Evolutionary conservation across 306 rosid species (phyloP).

Genomic region (Geum urbanum): DNA sequence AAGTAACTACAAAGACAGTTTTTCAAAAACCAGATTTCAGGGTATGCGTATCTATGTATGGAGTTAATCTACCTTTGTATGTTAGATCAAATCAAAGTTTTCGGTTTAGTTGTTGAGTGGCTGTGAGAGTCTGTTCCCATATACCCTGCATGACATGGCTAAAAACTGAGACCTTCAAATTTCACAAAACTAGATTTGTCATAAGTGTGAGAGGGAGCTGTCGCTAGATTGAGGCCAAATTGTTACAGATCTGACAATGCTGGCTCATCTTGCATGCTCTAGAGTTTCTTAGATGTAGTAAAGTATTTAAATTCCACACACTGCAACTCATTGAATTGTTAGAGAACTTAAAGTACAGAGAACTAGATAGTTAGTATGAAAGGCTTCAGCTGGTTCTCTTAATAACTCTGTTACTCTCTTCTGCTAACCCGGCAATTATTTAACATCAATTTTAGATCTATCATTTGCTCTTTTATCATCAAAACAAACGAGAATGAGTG

Average conservation of each 20-base stretch:
- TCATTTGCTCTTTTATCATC: conserved; percentile 24
- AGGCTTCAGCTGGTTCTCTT: background rate
- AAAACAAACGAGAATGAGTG: conserved; percentile 57
- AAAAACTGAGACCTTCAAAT: background rate
- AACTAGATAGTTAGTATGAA: background rate
- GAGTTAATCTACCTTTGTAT: too few species aligned
- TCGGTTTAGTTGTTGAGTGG: conserved; percentile 1
- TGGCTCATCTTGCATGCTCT: too few species aligned
- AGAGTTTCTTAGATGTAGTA: too few species aligned
- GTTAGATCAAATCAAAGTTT: background rate
- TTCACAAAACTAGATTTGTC: too few species aligned
- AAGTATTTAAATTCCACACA: background rate
- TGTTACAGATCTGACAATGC: too few species aligned
- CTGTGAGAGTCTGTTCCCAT: background rate
- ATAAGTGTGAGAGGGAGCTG: too few species aligned
- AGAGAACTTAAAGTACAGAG: background rate
- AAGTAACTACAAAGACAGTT: conserved; percentile 42
- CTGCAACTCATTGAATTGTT: background rate
- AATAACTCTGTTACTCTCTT: conserved; percentile 2
- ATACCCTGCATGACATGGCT: background rate
- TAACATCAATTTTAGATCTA: background rate
- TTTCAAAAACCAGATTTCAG: conserved; percentile 55
- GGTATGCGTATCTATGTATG: conserved; percentile 37
- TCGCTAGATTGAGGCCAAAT: too few species aligned
- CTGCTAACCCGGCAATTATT: conserved; percentile 3